These are phyloP conservation scores for Colletotrichum echinochloae DNA, from an alignment of 2,329 filamentous ascomycete genomes.

Conservation along the genomic window DNA sequence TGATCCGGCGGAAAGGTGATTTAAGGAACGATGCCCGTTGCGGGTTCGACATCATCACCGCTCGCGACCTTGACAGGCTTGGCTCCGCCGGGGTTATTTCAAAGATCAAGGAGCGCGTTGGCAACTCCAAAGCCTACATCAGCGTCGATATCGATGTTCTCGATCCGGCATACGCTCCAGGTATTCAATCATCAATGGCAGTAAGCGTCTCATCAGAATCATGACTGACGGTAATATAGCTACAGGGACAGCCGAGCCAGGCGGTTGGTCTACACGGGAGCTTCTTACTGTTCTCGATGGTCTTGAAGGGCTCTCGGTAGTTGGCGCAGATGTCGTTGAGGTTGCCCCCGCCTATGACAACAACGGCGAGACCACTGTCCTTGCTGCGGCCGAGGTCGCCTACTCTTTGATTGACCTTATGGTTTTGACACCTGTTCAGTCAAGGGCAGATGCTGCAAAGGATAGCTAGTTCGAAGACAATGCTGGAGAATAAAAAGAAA, in stretches of 20 bases:
- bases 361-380: slow-evolving; percentile 76
- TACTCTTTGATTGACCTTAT: slow-evolving; percentile 78
- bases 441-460: slow-evolving; percentile 11
- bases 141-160: slow-evolving; percentile 85
- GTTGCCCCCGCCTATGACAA: slow-evolving; percentile 84
- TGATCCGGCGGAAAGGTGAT: slow-evolving; percentile 62
- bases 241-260: slow-evolving; percentile 83
- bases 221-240: slow-evolving; percentile 52
- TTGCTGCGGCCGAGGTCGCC: slow-evolving; percentile 79
- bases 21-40: slow-evolving; percentile 68
- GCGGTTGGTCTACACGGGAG: slow-evolving; percentile 84
- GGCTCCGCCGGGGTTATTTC: slow-evolving; percentile 74
- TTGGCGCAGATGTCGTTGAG: slow-evolving; percentile 85
- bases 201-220: neutral
- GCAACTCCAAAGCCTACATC: slow-evolving; percentile 71
- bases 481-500: neutral
- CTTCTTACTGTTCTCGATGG: slow-evolving; percentile 80
- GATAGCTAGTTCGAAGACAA: neutral
- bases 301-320: slow-evolving; percentile 76
- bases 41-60: slow-evolving; percentile 68
- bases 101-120: slow-evolving; percentile 68
- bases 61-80: slow-evolving; percentile 77
- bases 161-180: slow-evolving; percentile 76
- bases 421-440: slow-evolving; percentile 57
- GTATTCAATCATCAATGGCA: slow-evolving; percentile 45